Conservation (phyloP, 129 eudicot species). For the Centella asiatica region DNA sequence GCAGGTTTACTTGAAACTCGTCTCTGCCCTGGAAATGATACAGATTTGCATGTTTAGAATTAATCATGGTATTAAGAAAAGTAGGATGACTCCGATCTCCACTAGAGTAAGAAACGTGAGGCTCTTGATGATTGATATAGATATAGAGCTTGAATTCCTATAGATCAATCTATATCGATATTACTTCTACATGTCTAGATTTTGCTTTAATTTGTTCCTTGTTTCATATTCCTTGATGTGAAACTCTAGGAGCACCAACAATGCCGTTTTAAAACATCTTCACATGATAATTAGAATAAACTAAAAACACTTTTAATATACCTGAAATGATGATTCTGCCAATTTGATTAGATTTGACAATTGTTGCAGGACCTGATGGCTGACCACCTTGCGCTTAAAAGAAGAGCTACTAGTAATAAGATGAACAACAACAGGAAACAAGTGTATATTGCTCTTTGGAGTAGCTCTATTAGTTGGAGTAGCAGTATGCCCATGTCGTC, state of each 20-base stretch:
- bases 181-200: too few relatives aligned
- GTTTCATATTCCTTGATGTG: too few relatives aligned
- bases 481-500: slow-evolving; percentile 48
- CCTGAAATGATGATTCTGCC: slow-evolving; percentile 84
- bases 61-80: too few relatives aligned
- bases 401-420: slow-evolving; percentile 75
- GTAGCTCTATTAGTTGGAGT: slow-evolving; percentile 48
- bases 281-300: too few relatives aligned
- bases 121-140: too few relatives aligned
- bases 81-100: too few relatives aligned
- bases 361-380: slow-evolving; percentile 57
- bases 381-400: slow-evolving; percentile 57
- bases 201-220: too few relatives aligned
- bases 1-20: slow-evolving; percentile 65
- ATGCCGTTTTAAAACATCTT: too few relatives aligned
- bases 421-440: slow-evolving; percentile 82
- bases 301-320: slow-evolving; percentile 11
- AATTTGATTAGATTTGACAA: slow-evolving; percentile 66
- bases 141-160: too few relatives aligned
- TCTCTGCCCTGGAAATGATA: slow-evolving; percentile 68
- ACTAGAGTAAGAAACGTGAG: too few relatives aligned
- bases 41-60: background rate
- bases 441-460: slow-evolving; percentile 60
- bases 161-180: too few relatives aligned
- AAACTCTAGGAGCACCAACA: too few relatives aligned